These are phyloP conservation scores for Tolypocladium sp. DNA, from an alignment of 2,329 filamentous ascomycete genomes.

Conservation along the genomic window DNA sequence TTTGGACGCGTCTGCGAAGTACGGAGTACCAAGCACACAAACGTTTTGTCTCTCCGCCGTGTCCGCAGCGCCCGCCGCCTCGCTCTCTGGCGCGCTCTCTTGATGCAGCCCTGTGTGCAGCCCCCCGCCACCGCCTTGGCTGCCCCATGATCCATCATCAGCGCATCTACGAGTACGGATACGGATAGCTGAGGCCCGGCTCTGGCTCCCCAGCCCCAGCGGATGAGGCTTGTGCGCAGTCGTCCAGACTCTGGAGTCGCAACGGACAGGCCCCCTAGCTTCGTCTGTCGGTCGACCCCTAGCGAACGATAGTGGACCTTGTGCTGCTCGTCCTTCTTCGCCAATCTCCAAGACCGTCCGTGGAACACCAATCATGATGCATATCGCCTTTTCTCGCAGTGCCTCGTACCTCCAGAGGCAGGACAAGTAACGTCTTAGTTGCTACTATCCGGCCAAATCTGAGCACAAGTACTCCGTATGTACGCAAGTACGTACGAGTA, in stretches of 20 bases:
- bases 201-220: background rate
- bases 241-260: background rate
- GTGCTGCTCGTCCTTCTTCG: background rate
- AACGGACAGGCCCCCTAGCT: background rate
- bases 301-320: background rate
- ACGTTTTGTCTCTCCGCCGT: background rate
- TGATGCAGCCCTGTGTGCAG: background rate
- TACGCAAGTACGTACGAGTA: background rate
- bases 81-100: background rate
- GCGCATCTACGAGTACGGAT: background rate
- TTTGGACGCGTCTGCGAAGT: background rate
- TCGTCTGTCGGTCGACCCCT: background rate
- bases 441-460: background rate
- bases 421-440: background rate
- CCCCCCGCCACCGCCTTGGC: background rate
- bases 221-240: background rate
- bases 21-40: background rate
- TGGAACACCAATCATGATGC: background rate
- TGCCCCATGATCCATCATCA: background rate
- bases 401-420: background rate
- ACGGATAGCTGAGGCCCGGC: no score
- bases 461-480: background rate
- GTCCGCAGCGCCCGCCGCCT: background rate
- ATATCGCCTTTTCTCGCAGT: background rate
- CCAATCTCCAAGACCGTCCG: background rate